Percentiles rank a stretch among this genome's conserved stretches.
phyloP scores from a whole-genome alignment of 805 yeast genomes.

The Ogataea thermomethanolica region DNA sequence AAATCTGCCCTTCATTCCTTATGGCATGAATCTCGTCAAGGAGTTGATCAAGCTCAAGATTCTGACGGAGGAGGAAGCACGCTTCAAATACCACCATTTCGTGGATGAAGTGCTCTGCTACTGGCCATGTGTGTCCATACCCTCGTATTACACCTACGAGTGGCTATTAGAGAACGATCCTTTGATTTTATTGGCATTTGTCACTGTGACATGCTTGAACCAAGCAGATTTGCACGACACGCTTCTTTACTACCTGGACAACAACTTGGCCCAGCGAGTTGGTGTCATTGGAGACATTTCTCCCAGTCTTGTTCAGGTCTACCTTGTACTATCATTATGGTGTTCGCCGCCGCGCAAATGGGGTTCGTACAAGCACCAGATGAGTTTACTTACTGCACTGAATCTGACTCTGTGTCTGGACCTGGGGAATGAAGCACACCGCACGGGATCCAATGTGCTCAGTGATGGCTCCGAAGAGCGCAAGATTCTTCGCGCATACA shows the following conservation, averaged over 20 bases:
- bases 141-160: conserved; percentile 37
- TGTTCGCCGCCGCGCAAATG: conserved; percentile 49
- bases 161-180: conserved; percentile 42
- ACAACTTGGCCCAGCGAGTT: conserved; percentile 41
- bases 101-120: conserved; percentile 38
- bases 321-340: conserved; percentile 48
- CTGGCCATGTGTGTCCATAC: conserved; percentile 48
- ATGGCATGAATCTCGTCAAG: conserved; percentile 35
- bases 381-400: conserved; percentile 44
- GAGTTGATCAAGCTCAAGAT: conserved; percentile 38
- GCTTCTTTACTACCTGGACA: conserved; percentile 43
- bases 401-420: conserved; percentile 48
- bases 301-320: conserved; percentile 39
- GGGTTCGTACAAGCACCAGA: conserved; percentile 52
- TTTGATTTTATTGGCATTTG: conserved; percentile 39
- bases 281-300: conserved; percentile 43
- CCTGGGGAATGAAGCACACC: conserved; percentile 36
- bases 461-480: conserved; percentile 32
- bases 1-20: conserved; percentile 35
- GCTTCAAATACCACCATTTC: conserved; percentile 35
- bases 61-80: conserved; percentile 35
- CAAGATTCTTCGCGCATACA: conserved; percentile 38
- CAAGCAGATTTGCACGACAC: conserved; percentile 41
- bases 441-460: conserved; percentile 27
- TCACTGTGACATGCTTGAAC: conserved; percentile 47